These are phyloP conservation scores for Petrea volubilis DNA, from an alignment of 257 asterid genomes.

Conservation along the genomic window DNA sequence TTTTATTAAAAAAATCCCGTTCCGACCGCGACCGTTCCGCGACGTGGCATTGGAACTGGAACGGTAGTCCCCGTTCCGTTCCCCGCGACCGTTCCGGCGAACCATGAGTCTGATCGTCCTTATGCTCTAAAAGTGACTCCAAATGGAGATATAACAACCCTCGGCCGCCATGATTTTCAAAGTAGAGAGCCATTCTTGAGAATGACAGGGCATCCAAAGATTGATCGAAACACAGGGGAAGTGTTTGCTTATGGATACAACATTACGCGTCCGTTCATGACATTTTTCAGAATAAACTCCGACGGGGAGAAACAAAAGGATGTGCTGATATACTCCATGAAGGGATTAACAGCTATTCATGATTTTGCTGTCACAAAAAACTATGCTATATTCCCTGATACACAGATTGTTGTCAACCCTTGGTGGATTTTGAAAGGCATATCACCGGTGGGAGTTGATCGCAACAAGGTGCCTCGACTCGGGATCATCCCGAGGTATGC, in stretches of 20 bases:
- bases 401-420: conserved; percentile 42
- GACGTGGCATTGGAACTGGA: too few relatives aligned
- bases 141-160: conserved; percentile 48
- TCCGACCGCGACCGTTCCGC: too few relatives aligned
- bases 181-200: too few relatives aligned
- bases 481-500: conserved; percentile 53
- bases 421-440: conserved; percentile 35
- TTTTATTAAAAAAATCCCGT: too few relatives aligned
- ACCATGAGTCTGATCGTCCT: conserved; percentile 61
- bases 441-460: conserved; percentile 30
- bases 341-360: conserved; percentile 37
- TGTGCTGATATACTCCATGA: conserved; percentile 43
- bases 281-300: conserved; percentile 35
- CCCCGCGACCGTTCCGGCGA: too few relatives aligned
- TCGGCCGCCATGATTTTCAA: conserved; percentile 58
- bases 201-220: conserved; percentile 71
- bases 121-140: conserved; percentile 33
- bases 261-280: conserved; percentile 43
- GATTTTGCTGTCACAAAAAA: conserved; percentile 54
- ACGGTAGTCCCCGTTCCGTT: too few relatives aligned
- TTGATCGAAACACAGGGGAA: conserved; percentile 43
- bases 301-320: conserved; percentile 42
- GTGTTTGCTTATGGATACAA: conserved; percentile 46
- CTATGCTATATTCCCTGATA: conserved; percentile 46
- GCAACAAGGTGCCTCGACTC: conserved; percentile 39